phyloP scores from a whole-genome alignment of 1,284 basidiomycete genomes.

The Ustilago trichophora region DNA sequence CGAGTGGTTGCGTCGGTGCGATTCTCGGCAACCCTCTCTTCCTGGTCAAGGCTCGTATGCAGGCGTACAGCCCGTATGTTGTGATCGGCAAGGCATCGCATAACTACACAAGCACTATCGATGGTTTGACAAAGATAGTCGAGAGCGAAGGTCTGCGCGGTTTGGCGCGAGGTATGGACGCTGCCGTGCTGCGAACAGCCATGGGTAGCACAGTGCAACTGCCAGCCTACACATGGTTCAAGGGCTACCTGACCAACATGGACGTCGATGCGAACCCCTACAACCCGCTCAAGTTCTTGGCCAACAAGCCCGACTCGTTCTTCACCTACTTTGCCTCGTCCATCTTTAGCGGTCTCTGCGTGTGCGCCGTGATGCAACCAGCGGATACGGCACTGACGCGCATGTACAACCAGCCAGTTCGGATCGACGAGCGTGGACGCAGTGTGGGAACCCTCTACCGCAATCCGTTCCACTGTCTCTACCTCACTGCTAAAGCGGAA shows the following conservation, averaged over 20 bases:
- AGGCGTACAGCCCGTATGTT: constrained; percentile 77
- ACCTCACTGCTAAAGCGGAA: constrained; percentile 92
- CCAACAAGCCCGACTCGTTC: constrained; percentile 73
- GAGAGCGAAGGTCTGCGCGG: constrained; percentile 80
- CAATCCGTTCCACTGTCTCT: constrained; percentile 93
- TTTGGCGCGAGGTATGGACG: constrained; percentile 87
- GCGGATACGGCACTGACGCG: constrained; percentile 79
- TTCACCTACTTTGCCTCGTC: constrained; percentile 90
- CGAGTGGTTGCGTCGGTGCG: constrained; percentile 88
- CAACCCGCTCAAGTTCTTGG: constrained; percentile 54
- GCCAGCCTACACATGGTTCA: constrained; percentile 89
- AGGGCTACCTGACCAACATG: constrained; percentile 55
- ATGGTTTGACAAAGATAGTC: constrained; percentile 84
- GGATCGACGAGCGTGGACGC: constrained; percentile 54
- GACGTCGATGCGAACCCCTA: constrained; percentile 65
- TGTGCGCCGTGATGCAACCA: constrained; percentile 71
- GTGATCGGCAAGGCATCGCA: constrained; percentile 95
- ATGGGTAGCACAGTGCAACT: constrained; percentile 96
- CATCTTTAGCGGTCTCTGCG: constrained; percentile 87
- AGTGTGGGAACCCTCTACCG: constrained; percentile 51
- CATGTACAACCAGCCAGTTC: constrained; percentile 84
- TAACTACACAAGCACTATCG: constrained; percentile 82
- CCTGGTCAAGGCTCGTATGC: constrained; percentile 95
- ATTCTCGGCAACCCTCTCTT: constrained; percentile 92
- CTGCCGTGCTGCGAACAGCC: constrained; percentile 88